These are phyloP conservation scores for Wallemia ichthyophaga DNA, from an alignment of 1,284 basidiomycete species.

Conservation along the genomic window DNA sequence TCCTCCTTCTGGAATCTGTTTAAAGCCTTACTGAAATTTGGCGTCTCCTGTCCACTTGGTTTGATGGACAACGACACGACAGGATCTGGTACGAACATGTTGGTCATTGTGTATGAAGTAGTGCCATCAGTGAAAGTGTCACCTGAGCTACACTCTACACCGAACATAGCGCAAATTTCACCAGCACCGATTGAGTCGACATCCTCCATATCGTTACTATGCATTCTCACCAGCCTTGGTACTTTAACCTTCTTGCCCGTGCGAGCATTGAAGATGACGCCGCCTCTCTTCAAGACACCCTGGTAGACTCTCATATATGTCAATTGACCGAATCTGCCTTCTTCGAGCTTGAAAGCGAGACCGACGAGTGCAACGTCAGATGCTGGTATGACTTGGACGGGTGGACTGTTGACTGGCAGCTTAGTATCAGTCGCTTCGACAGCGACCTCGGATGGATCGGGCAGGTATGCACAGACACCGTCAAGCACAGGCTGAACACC, in stretches of 20 bases:
- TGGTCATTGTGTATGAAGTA: conserved; percentile 67
- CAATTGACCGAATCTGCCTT: conserved; percentile 85
- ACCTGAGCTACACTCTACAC: conserved; percentile 91
- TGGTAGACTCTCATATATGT: conserved; percentile 99
- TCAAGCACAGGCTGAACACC: conserved; percentile 82
- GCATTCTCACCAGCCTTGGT: conserved; percentile 90
- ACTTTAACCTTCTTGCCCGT: conserved; percentile 97
- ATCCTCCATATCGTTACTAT: conserved; percentile 99
- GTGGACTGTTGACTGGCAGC: conserved; percentile 31
- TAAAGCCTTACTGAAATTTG: conserved; percentile 83
- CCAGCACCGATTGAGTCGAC: conserved; percentile 84
- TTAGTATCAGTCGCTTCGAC: conserved; percentile 58
- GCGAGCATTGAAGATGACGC: conserved; percentile 66
- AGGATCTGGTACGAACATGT: conserved; percentile 95
- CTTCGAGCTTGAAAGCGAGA: conserved; percentile 94
- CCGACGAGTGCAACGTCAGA: conserved; percentile 66
- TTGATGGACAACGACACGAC: conserved; percentile 89
- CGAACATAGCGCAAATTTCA: conserved; percentile 98
- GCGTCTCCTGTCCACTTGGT: conserved; percentile 67
- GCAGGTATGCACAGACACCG: conserved; percentile 82
- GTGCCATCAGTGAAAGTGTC: conserved; percentile 92
- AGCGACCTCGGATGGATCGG: conserved; percentile 53
- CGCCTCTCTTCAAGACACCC: conserved; percentile 59
- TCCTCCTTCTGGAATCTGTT: conserved; percentile 98
- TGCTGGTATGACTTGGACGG: conserved; percentile 46